phyloP scores from a whole-genome alignment of 2,329 filamentous ascomycete genomes.

The Fusarium aywerte region DNA sequence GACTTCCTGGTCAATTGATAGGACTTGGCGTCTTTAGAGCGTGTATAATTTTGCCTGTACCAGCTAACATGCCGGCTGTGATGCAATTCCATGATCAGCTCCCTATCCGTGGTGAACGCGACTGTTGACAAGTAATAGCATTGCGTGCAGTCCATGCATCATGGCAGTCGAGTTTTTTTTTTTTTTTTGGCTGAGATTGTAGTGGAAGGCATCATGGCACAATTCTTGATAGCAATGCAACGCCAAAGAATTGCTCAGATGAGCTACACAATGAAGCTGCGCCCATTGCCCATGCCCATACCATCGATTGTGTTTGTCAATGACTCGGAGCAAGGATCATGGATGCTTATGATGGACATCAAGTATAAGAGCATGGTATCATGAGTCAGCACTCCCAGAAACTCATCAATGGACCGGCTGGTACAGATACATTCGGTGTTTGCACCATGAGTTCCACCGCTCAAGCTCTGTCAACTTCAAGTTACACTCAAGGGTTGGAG shows the following conservation, averaged over 20 bases:
- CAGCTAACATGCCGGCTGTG: not conserved
- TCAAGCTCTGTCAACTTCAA: slow-evolving; percentile 16
- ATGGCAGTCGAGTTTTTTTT: no score
- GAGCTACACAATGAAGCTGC: not conserved
- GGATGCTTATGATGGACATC: slow-evolving; percentile 6
- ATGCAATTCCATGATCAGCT: not conserved
- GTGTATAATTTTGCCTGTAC: not conserved
- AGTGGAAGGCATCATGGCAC: not conserved
- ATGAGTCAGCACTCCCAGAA: slow-evolving; percentile 12
- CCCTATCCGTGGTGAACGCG: not conserved
- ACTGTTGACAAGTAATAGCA: not conserved
- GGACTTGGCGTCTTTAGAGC: not conserved
- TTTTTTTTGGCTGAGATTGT: not conserved
- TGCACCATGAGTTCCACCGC: slow-evolving; percentile 36
- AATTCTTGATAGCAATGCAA: slow-evolving; percentile 1
- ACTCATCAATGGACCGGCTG: slow-evolving; percentile 1
- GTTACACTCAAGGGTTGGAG: slow-evolving; percentile 19
- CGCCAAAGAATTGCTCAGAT: not conserved
- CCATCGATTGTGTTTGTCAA: slow-evolving; percentile 11
- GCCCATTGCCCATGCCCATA: slow-evolving; percentile 22
- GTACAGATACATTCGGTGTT: slow-evolving; percentile 24
- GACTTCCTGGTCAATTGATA: not conserved
- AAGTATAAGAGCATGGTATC: slow-evolving; percentile 8
- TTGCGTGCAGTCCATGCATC: not conserved
- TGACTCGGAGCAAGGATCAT: slow-evolving; percentile 2